Conservation (phyloP, 1,284 basidiomycete genomes). For the Ceratobasidium sp. region DNA sequence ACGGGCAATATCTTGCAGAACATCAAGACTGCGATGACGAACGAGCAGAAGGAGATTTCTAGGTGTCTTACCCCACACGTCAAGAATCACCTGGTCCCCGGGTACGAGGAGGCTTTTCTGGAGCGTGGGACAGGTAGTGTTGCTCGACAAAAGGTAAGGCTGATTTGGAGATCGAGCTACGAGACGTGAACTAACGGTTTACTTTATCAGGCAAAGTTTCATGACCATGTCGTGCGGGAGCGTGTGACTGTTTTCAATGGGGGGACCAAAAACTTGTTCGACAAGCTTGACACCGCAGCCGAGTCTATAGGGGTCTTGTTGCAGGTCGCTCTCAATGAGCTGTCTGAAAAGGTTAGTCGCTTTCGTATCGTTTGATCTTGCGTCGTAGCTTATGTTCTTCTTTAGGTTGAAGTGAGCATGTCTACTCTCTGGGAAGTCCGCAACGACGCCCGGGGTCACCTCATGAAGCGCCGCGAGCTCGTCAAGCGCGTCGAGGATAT, state of each 20-base stretch:
- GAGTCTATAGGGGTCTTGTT: slow-evolving; percentile 66
- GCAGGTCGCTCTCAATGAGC: slow-evolving; percentile 62
- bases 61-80: slow-evolving; percentile 70
- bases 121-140: slow-evolving; percentile 70
- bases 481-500: slow-evolving; percentile 58
- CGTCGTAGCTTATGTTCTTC: background rate
- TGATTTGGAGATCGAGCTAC: too few species aligned
- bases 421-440: slow-evolving; percentile 71
- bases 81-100: slow-evolving; percentile 64
- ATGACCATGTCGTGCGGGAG: slow-evolving; percentile 59
- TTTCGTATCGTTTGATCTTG: slow-evolving; percentile 5
- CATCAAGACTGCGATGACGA: slow-evolving; percentile 65
- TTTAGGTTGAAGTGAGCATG: slow-evolving; percentile 69
- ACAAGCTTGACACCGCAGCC: slow-evolving; percentile 63
- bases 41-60: slow-evolving; percentile 71
- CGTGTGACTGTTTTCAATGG: slow-evolving; percentile 69
- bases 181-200: too few species aligned
- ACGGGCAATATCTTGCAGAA: slow-evolving; percentile 65
- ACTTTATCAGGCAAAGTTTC: slow-evolving; percentile 63
- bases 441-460: slow-evolving; percentile 64
- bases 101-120: slow-evolving; percentile 67
- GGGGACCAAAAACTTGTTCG: slow-evolving; percentile 66
- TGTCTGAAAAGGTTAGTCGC: slow-evolving; percentile 68
- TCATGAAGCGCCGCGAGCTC: slow-evolving; percentile 60
- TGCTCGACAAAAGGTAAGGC: slow-evolving; percentile 68